These are phyloP conservation scores for Bipolaris gigantea DNA, from an alignment of 2,329 filamentous ascomycete species.

Conservation along the genomic window DNA sequence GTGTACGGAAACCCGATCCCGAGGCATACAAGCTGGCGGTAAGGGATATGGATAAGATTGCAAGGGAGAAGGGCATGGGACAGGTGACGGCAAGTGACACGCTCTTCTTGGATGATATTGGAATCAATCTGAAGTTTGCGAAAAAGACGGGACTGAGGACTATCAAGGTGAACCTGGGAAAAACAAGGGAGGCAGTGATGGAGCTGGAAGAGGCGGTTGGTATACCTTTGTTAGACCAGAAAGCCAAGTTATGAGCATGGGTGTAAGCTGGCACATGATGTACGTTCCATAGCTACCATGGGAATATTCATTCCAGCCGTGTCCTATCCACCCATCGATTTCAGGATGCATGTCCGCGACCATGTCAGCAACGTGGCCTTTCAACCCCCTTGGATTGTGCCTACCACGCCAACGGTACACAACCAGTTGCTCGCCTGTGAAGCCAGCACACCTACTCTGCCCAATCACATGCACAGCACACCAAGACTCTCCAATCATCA, in stretches of 20 bases:
- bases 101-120: constrained; percentile 91
- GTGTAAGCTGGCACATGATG: not conserved
- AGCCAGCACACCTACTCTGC: no score
- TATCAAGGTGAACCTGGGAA: constrained; percentile 80
- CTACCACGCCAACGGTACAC: no score
- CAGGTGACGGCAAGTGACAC: constrained; percentile 67
- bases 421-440: no score
- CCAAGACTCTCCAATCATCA: no score
- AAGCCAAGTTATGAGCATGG: constrained; percentile 27
- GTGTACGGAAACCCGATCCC: constrained; percentile 83
- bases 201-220: constrained; percentile 77
- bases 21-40: constrained; percentile 78
- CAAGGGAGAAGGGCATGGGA: constrained; percentile 56
- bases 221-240: constrained; percentile 59
- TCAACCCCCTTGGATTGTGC: no score
- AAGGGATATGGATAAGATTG: constrained; percentile 64
- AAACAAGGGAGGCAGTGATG: constrained; percentile 76
- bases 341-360: no score
- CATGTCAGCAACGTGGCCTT: no score
- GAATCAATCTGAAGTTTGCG: constrained; percentile 84
- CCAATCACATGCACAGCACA: no score
- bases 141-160: constrained; percentile 75
- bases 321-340: no score
- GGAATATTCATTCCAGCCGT: not conserved
- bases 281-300: not conserved